Base-by-base conservation (phyloP, 129 eudicot genomes). In the Cynara cardunculus region DNA sequence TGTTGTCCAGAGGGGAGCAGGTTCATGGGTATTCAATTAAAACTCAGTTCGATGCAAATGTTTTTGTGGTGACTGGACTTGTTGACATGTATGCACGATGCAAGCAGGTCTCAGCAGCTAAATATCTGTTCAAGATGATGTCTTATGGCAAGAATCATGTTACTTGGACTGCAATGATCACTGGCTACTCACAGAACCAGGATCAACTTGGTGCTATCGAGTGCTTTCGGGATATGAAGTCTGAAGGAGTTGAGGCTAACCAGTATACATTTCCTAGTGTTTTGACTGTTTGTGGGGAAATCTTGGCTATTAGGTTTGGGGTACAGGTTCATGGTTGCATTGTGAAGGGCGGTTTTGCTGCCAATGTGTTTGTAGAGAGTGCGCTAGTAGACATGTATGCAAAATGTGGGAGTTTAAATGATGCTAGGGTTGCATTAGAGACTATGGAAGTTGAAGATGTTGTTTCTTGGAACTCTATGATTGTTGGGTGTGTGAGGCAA, bases 51-150 rank as follows among this genome's bases (percentile, higher is more conserved):
- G 96, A 84, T 65, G 53, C 5, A 19, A 88, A 89, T 83, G 86
- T 77, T 4, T 93, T 86, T 85, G 92, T 93, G 18, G 81, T 83
- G 19, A 93, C 98, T 72, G 89, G 91, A 56, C 94, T 93, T 66
- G 87, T 93, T 59, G 96, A 93, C 75, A 82, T 93, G 92, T 93
- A 93, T 78, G 96, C 93, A 2, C 92, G 89, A 75, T 90, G 96
- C 26, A 74, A 72, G 22, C 79, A 78, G 12, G 30, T 93, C 21
- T 12, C 18, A 13, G 89, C 87, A 74, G 98, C 98, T n/a, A 86
- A 89, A 25, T 75, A 8, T 83, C 34, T 89, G 21, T 93, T 93
- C 44, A 76, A 71, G 24, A 46, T 24, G 73, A 86, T 89, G 88
- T 37, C 88, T 32, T 32, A 74, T 32, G 88, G 81, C 13, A 93